Evolutionary conservation across 140 eudicot genomes (phyloP).

Genomic region (Stevia rebaudiana): DNA sequence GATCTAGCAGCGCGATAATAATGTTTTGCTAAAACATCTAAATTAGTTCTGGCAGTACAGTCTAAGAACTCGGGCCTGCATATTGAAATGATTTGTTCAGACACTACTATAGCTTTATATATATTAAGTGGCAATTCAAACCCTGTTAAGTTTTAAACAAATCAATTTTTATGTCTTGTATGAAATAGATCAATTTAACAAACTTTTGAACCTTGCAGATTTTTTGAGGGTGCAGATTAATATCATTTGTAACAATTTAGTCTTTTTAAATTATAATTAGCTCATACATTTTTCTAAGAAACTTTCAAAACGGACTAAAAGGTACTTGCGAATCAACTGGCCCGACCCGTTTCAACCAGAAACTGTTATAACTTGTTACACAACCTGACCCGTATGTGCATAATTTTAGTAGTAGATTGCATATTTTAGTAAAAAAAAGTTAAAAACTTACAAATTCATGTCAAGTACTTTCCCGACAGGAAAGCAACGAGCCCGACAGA

Average conservation of each 20-base stretch:
- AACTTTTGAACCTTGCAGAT: not conserved
- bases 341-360: not conserved
- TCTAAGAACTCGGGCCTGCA: conserved; percentile 82
- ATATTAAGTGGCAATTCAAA: not conserved
- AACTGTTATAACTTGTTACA: no score
- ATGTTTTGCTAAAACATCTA: conserved; percentile 86
- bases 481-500: conserved; percentile 98
- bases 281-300: not conserved
- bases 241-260: not conserved
- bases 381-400: not conserved
- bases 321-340: not conserved
- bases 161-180: not conserved
- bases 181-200: not conserved
- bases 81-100: conserved; percentile 11
- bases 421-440: not conserved
- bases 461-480: conserved; percentile 91
- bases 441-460: conserved; percentile 58
- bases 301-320: not conserved
- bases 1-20: conserved; percentile 69
- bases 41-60: conserved; percentile 86
- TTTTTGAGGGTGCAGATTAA: not conserved
- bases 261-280: not conserved
- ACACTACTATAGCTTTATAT: no score
- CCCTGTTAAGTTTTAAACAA: not conserved
- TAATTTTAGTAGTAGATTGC: not conserved